Evolutionary conservation across 2,329 filamentous ascomycete genomes (phyloP), one percentile per base, ranked within the genome.

Genomic region (Claviceps humidiphila): DNA sequence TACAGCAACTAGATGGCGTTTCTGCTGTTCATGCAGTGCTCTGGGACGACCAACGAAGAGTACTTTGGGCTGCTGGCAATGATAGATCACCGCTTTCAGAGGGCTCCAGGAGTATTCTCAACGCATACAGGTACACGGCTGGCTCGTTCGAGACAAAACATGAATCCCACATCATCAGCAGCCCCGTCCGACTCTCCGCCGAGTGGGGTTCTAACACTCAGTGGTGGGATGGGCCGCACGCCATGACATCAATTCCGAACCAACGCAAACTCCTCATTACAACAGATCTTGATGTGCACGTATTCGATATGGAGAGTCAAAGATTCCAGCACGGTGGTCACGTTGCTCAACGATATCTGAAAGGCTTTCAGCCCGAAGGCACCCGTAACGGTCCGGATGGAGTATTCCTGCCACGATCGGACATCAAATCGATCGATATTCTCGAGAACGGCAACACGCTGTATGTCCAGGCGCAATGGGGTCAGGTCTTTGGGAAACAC

Each of bases 171-270:
- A 43, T 30, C 20, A 42, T 52, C 14, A 42, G 24, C 40, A 9
- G 16, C 5, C 22, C 51, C 8, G 26, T 16, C 4, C 39, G 13
- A 5, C 51, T 52, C 45, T 43, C 45, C 11, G 39, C 51, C 16
- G 51, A 52, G 44, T 52, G 51, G 51, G 43, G 43, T 30, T 20
- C 8, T 40, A 17, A 17, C 16, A 44, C 45, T n/a, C 7, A 2
- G 37, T 52, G 51, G 51, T 52, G 51, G 51, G 46, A 52, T 30
- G 51, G 51, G 9, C 22, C n/a, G 8, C 51, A 52, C 42, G 40
- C 39, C 24, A 11, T 49, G 34, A 46, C 30, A 8, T 11, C 7
- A 11, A 38, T 49, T 14, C 51, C 51, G 2, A 7, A 45, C 7
- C 13, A 49, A 38, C 40, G 38, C 30, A 16, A 40, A 34, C 51